These are phyloP conservation scores for Hypomyces perniciosus DNA, from an alignment of 2,329 filamentous ascomycete species.

Conservation along the genomic window DNA sequence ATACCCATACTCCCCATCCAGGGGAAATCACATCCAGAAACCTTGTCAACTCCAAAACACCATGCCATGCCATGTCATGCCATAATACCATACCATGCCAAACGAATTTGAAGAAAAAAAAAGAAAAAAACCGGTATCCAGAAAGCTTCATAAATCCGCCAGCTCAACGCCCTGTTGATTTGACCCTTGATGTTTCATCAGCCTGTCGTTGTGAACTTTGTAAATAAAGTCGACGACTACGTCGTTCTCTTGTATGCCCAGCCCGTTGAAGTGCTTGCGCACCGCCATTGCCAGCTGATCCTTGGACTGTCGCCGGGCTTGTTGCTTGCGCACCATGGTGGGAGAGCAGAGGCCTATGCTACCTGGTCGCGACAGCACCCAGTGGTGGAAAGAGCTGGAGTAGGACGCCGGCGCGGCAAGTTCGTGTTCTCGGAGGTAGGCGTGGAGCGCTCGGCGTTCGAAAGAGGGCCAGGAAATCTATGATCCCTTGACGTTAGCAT, in stretches of 20 bases:
- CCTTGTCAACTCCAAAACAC: neutral
- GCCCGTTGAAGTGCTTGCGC: constrained; percentile 76
- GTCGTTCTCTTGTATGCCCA: constrained; percentile 74
- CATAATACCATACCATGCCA: neutral
- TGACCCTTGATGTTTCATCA: constrained; percentile 20
- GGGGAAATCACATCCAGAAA: neutral
- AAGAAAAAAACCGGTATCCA: neutral
- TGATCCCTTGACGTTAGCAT: constrained; percentile 12
- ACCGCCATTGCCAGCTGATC: constrained; percentile 66
- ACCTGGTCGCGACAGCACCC: constrained; percentile 53
- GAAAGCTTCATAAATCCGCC: constrained; percentile 2
- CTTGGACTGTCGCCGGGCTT: constrained; percentile 61
- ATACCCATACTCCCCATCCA: neutral
- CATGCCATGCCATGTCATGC: neutral
- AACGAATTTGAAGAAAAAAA: neutral
- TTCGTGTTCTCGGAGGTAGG: constrained; percentile 68
- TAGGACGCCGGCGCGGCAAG: constrained; percentile 67
- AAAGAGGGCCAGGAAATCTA: constrained; percentile 63
- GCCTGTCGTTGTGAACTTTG: constrained; percentile 45
- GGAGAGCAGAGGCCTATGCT: constrained; percentile 67
- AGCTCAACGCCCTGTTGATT: constrained; percentile 16
- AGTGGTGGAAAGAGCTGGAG: constrained; percentile 55
- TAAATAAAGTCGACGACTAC: constrained; percentile 75
- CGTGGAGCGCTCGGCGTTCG: constrained; percentile 61
- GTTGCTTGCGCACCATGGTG: constrained; percentile 63